phyloP scores from a whole-genome alignment of 1,284 basidiomycete genomes.

The Leccinum holopus region DNA sequence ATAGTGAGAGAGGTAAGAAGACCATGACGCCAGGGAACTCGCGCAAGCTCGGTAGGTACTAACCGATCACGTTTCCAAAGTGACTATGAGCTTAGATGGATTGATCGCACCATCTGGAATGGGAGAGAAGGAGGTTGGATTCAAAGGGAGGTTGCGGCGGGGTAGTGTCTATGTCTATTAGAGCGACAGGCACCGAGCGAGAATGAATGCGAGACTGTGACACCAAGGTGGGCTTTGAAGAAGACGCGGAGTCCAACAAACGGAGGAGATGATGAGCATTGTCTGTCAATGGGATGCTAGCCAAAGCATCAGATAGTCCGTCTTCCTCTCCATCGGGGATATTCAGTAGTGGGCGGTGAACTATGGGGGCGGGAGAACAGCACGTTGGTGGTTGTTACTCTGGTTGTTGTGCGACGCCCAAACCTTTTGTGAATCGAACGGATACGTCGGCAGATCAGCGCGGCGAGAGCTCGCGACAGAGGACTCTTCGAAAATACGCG shows the following conservation, averaged over 20 bases:
- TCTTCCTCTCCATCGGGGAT: constrained; percentile 22
- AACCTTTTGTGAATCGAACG: constrained; percentile 54
- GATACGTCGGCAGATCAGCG: constrained; percentile 59
- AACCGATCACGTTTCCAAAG: constrained; percentile 66
- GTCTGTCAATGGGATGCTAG: constrained; percentile 22
- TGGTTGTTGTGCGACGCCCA: constrained; percentile 53
- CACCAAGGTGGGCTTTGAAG: constrained; percentile 40
- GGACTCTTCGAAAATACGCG: constrained; percentile 48
- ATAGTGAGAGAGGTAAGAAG: constrained; percentile 58
- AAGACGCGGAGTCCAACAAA: constrained; percentile 40
- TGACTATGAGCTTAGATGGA: constrained; percentile 59
- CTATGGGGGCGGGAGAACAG: background rate
- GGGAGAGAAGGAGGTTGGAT: constrained; percentile 63
- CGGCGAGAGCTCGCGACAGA: constrained; percentile 32
- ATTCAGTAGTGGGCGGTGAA: background rate
- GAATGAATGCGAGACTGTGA: constrained; percentile 40
- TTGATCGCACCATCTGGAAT: constrained; percentile 49
- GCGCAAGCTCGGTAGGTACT: constrained; percentile 60
- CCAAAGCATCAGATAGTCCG: constrained; percentile 22
- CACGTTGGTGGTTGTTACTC: background rate
- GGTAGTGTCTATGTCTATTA: constrained; percentile 36
- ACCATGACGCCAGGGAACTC: constrained; percentile 61
- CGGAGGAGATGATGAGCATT: constrained; percentile 33
- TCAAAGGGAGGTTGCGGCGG: constrained; percentile 54
- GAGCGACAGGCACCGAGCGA: constrained; percentile 41